These are phyloP conservation scores for Daldinia grandis DNA, from an alignment of 495 filamentous ascomycete genomes.

Conservation along the genomic window DNA sequence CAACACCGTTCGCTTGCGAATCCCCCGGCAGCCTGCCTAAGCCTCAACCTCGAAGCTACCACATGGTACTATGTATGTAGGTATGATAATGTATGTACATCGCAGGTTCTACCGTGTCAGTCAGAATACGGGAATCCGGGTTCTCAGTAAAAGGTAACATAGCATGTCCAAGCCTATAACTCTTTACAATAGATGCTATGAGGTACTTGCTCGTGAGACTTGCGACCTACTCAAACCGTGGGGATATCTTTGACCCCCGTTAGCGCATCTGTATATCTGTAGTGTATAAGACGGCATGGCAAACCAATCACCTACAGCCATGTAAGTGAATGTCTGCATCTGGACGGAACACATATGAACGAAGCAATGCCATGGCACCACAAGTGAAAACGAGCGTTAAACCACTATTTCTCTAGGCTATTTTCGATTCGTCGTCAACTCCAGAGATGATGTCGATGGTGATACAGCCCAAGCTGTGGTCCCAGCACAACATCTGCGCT, in stretches of 20 bases:
- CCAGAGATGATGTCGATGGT: conserved; percentile 13
- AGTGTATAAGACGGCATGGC: conserved; percentile 10
- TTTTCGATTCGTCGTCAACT: conserved; percentile 30
- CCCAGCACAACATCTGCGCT: conserved; percentile 31
- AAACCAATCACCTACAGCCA: conserved; percentile 35
- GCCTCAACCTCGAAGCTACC: conserved; percentile 16
- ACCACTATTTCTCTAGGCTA: conserved; percentile 3
- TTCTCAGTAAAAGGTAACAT: conserved; percentile 1
- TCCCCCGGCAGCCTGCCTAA: conserved; percentile 23
- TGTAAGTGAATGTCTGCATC: conserved; percentile 35
- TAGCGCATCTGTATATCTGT: conserved; percentile 7
- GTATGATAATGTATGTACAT: too few relatives aligned
- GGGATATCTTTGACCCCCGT: conserved; percentile 1
- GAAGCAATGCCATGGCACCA: conserved; percentile 33
- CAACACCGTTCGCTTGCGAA: conserved; percentile 19
- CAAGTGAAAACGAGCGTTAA: conserved; percentile 15
- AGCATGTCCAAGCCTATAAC: not conserved
- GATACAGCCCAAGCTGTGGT: conserved; percentile 18
- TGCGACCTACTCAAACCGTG: conserved; percentile 4
- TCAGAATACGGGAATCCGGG: conserved; percentile 17
- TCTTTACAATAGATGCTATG: not conserved
- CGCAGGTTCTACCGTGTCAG: not conserved
- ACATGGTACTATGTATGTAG: too few relatives aligned
- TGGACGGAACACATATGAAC: conserved; percentile 22
- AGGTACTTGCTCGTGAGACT: conserved; percentile 10